Base-by-base conservation (phyloP, 176 grass and related monocot genomes). In the Raddia guianensis region DNA sequence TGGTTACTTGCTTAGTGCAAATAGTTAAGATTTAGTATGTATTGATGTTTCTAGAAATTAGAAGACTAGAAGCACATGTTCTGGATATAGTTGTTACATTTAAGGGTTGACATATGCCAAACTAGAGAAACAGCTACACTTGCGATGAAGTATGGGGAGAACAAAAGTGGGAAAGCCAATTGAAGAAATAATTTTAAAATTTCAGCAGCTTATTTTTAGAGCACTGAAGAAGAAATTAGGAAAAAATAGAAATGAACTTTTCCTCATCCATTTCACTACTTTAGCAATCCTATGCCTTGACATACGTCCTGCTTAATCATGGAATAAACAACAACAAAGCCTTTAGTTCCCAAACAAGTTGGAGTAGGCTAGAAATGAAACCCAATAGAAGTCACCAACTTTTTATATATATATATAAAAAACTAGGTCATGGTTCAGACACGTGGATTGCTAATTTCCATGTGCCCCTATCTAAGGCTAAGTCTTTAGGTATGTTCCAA, bases 151-250 rank as follows among this genome's bases (percentile, higher is more conserved):
- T 35, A 33, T 53, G 70, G 52, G 15, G 34, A 18, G 34, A 74
- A 57, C 33, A 53, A 65, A 73, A 27, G 7, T 64, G 1, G 16
- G 35, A 71, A 70, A 81, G 60, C 10, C 4, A 63, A 72, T 27
- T 62, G 56, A 42, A 34, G 44, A 49, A 59, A 82, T 77, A 35
- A 76, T 18, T 77, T 64, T 77, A 7, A 80, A 4, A 33, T 32
- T 4, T 47, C 13, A 21, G 10, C 10, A 48, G 40, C 42, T 50
- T 6, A 8, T 57, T 49, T 56, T 42, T 51, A 12, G 9, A 16
- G 53, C 32, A 63, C 4, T 70, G 16, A 13, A 37, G 8, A 34
- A n/a, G 4, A 82, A 52, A 63, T n/a, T 52, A 52, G 1, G 49
- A 77, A 70, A 50, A 82, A 49, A n/a, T 14, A 7, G 0, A 47